A percentile compares a stretch with the other conserved stretches of the same genome.
Conservation (phyloP, 2,329 filamentous ascomycete species). For the Trichoderma atroviride region DNA sequence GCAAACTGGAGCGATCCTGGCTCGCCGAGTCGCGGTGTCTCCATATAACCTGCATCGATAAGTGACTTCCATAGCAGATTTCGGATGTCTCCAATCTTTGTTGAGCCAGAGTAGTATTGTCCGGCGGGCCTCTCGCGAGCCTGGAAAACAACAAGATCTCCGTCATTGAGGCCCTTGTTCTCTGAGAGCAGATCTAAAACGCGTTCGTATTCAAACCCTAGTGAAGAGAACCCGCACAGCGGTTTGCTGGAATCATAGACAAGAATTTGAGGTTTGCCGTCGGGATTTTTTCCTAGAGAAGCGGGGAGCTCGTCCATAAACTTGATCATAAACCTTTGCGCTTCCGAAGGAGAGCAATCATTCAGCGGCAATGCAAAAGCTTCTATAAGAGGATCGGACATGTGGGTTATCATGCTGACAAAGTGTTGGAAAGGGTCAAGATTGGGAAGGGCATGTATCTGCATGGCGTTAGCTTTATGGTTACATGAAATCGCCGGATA, state of each 20-base stretch:
- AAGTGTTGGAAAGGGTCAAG: conserved; percentile 62
- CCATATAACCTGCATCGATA: conserved; percentile 62
- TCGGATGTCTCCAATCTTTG: conserved; percentile 71
- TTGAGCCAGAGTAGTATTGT: conserved; percentile 60
- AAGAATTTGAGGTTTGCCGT: conserved; percentile 80
- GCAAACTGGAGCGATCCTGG: conserved; percentile 63
- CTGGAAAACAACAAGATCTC: conserved; percentile 81
- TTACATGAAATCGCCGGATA: background rate
- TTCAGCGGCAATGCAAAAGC: conserved; percentile 68
- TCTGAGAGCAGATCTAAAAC: conserved; percentile 43
- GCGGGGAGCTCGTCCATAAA: conserved; percentile 70
- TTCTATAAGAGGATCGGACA: conserved; percentile 72
- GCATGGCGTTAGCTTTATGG: conserved; percentile 29
- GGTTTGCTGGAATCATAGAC: conserved; percentile 74
- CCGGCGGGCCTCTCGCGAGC: conserved; percentile 70
- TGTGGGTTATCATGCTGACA: conserved; percentile 71
- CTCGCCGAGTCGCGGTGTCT: conserved; percentile 42
- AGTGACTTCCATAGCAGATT: conserved; percentile 69
- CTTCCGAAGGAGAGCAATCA: conserved; percentile 54
- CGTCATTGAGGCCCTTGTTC: conserved; percentile 54
- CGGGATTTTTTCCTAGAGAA: conserved; percentile 66
- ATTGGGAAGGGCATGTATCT: conserved; percentile 68
- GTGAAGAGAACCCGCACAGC: conserved; percentile 72
- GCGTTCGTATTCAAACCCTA: conserved; percentile 69
- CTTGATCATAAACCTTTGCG: conserved; percentile 62